Evolutionary conservation across 2,329 filamentous ascomycete genomes (phyloP), one percentile per base, ranked within the genome.

Genomic region (Thielaviopsis euricoi): DNA sequence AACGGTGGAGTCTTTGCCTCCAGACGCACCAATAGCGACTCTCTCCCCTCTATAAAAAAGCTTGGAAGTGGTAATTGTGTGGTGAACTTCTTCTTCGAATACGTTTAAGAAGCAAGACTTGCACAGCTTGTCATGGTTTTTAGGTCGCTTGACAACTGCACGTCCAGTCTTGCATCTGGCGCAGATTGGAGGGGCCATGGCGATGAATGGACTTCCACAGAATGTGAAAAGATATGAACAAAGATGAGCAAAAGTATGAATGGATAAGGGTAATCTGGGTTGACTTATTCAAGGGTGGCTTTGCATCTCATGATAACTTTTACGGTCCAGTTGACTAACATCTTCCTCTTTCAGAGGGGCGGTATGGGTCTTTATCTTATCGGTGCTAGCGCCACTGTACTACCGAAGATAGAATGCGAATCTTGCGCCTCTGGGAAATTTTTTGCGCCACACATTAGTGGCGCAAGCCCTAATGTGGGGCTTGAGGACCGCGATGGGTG

Each of bases 1-100:
- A 0, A 98, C 93, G 0, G 93, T 98, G 56, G 89, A 96, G 70
- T 98, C 93, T 72, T 98, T 98, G 64, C 93, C 93, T 58, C 93
- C 93, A 1, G 90, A 96, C 53, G 94, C 93, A 50, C 93, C 94
- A 66, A 98, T 96, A 7, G 93, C 94, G 46, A 98, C 80, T 61
- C 80, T 82, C 69, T 98, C 93, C 60, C 91, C 91, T 1, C 78
- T 82, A 51, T 76, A 75, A 71, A 98, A 98, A 17, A 98, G 79
- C n/a, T 77, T 73, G 19, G 86, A 88, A 1, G 85, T 81, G 25
- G 78, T 83, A 65, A 98, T 95, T 4, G 93, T 97, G 66, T 95
- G 86, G 68, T 97, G 90, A 53, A 95, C 83, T 74, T 98, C 93
- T 62, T 86, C 81, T 70, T 98, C 93, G 67, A 98, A 98, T 52